Evolutionary conservation across 1,284 basidiomycete genomes (phyloP).

Genomic region (Polyporus tsugae): DNA sequence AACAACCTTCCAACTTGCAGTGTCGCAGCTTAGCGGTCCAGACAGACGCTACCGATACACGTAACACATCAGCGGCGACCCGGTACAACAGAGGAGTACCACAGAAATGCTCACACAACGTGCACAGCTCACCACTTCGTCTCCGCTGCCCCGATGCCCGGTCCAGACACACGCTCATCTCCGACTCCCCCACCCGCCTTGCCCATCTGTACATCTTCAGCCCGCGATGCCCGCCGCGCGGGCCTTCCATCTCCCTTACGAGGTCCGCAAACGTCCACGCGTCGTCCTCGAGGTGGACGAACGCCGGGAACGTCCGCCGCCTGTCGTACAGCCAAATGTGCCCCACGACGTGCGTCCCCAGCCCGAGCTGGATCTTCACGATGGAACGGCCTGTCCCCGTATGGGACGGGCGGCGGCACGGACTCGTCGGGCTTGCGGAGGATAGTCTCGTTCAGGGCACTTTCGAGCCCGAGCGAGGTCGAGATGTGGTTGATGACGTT

Average conservation of each 20-base stretch:
- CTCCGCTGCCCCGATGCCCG: conserved; percentile 29
- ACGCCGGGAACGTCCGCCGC: conserved; percentile 46
- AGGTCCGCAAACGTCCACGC: conserved; percentile 31
- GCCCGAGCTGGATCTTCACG: conserved; percentile 48
- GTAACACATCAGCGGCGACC: too few species aligned
- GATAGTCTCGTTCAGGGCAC: not conserved
- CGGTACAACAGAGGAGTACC: too few species aligned
- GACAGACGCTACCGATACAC: too few species aligned
- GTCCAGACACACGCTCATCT: conserved; percentile 41
- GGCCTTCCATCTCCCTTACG: conserved; percentile 30
- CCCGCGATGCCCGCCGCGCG: conserved; percentile 30
- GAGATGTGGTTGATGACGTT: conserved; percentile 24
- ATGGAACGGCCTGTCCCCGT: conserved; percentile 48
- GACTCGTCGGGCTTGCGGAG: not conserved
- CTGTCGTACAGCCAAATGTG: conserved; percentile 51
- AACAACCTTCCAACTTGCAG: not conserved
- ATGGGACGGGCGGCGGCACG: conserved; percentile 42
- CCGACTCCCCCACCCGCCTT: conserved; percentile 38
- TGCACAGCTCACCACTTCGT: conserved; percentile 31
- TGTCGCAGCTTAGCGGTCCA: too few species aligned
- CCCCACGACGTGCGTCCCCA: conserved; percentile 7
- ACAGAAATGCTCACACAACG: too few species aligned
- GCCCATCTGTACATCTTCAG: conserved; percentile 46
- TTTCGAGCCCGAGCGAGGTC: not conserved
- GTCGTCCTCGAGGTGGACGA: conserved; percentile 35